Evolutionary conservation across 1,284 basidiomycete genomes (phyloP).

Genomic region (Ceratobasidium sp.): DNA sequence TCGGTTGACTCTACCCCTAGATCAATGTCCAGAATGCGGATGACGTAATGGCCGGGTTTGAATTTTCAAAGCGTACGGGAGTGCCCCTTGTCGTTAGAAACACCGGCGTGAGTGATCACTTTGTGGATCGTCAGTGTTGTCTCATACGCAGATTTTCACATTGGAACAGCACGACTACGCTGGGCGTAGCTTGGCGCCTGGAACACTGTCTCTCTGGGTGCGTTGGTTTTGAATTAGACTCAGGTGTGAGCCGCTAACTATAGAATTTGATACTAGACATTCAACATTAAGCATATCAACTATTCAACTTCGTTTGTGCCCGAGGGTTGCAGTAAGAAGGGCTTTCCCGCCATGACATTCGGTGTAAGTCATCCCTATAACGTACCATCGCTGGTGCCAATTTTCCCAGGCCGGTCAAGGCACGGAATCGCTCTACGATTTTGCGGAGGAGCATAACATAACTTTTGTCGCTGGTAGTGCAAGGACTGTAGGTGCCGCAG

Average conservation of each 20-base stretch:
- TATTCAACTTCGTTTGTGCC: slow-evolving; percentile 36
- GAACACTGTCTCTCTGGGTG: not conserved
- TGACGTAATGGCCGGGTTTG: slow-evolving; percentile 55
- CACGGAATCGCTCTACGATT: slow-evolving; percentile 33
- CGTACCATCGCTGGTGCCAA: not conserved
- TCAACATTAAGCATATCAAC: slow-evolving; percentile 16
- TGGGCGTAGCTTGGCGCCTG: not conserved
- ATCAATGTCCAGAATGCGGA: slow-evolving; percentile 52
- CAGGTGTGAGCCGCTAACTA: slow-evolving; percentile 41
- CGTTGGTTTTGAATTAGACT: not conserved
- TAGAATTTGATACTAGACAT: not conserved
- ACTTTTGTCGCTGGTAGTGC: slow-evolving; percentile 40
- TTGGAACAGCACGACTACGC: not conserved
- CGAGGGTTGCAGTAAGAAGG: slow-evolving; percentile 2
- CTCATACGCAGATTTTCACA: not conserved
- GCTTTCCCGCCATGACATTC: slow-evolving; percentile 36
- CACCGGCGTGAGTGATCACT: not conserved
- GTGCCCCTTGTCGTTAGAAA: slow-evolving; percentile 45
- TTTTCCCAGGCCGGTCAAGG: slow-evolving; percentile 33
- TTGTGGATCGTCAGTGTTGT: slow-evolving; percentile 41
- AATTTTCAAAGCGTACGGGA: slow-evolving; percentile 51
- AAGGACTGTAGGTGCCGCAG: slow-evolving; percentile 26
- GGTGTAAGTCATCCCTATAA: slow-evolving; percentile 45
- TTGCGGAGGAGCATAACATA: slow-evolving; percentile 39
- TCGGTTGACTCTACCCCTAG: slow-evolving; percentile 44